Base-by-base conservation (phyloP, 495 filamentous ascomycete genomes). In the Corynascus novoguineensis region DNA sequence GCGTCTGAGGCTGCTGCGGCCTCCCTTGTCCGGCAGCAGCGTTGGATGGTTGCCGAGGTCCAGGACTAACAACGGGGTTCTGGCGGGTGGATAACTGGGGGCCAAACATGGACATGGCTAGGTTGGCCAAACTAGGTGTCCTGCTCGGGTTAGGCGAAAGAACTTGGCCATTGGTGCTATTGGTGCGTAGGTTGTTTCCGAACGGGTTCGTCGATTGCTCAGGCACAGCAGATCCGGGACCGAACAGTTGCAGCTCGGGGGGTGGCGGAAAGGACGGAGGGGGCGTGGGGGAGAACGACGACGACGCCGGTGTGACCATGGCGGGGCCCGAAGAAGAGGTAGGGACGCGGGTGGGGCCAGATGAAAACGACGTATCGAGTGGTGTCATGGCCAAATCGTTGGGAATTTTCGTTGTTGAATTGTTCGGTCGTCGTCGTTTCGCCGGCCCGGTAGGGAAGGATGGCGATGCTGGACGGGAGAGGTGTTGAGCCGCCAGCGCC, bases 371-470 rank as follows among this genome's bases (percentile, higher is more conserved):
- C 9, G 75, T 80, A 58, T 90, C 85, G 15, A 90, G 72, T 54
- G 79, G 83, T 0, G 90, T 95, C 90, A 95, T 95, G 14, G 82
- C 81, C 63, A 96, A 68, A 40, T 81, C 83, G 7, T 74, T 81
- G 1, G 88, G 85, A n/a, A 93, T 67, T 69, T 86, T 86, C 41
- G 60, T n/a, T 9, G 71, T 68, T 17, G 80, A 81, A 31, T 76
- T 76, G 71, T 85, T 90, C 34, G 85, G 79, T 66, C 90, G 92
- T 55, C 89, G 81, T 63, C 87, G 86, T 72, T 90, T 92, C 55
- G 76, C 49, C 15, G 53, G 53, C 12, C 58, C 58, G 12, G 32
- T 31, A 0, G 35, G 21, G 37, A 55, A 50, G 3, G 51, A 54
- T 10, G 58, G 45, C 9, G 58, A 55, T 5, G 59, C 48, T 4